Conservation (phyloP, 371 early-diverging fungal species). For the Umbelopsis sp. region DNA sequence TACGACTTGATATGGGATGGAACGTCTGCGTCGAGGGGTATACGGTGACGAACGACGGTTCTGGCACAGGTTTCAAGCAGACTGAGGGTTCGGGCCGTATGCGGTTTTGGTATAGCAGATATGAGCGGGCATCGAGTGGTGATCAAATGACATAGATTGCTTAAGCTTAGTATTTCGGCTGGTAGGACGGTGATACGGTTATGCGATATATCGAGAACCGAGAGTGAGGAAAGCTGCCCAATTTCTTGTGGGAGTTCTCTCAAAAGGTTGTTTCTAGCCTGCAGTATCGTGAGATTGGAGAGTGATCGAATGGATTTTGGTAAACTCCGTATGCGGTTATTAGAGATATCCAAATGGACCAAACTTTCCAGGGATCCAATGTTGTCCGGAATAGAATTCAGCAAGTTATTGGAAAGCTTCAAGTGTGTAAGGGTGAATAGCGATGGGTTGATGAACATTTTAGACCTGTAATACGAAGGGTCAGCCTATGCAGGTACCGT, state of each 20-base stretch:
- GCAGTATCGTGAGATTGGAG: slow-evolving; percentile 31
- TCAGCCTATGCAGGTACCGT: neutral
- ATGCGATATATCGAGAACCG: slow-evolving; percentile 66
- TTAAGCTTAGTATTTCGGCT: slow-evolving; percentile 71
- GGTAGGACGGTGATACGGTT: slow-evolving; percentile 74
- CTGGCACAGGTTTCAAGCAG: slow-evolving; percentile 79
- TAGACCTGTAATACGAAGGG: neutral
- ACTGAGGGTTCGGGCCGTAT: slow-evolving; percentile 26
- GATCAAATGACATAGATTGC: slow-evolving; percentile 64
- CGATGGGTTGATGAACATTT: neutral
- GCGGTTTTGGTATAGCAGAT: slow-evolving; percentile 26
- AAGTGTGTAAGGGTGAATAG: slow-evolving; percentile 30
- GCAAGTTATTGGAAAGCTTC: slow-evolving; percentile 54
- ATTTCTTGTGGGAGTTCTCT: slow-evolving; percentile 59
- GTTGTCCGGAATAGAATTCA: slow-evolving; percentile 62
- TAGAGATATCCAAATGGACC: slow-evolving; percentile 63
- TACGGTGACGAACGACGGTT: slow-evolving; percentile 50
- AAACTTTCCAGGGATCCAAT: slow-evolving; percentile 49
- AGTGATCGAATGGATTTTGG: slow-evolving; percentile 65
- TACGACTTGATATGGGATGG: neutral
- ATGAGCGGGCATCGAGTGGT: slow-evolving; percentile 61
- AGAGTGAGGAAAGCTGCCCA: slow-evolving; percentile 44
- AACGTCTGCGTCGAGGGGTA: neutral
- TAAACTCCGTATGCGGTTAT: slow-evolving; percentile 66
- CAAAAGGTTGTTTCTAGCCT: slow-evolving; percentile 59